These are phyloP conservation scores for Solanum microdontum DNA, from an alignment of 257 asterid species.

Conservation along the genomic window DNA sequence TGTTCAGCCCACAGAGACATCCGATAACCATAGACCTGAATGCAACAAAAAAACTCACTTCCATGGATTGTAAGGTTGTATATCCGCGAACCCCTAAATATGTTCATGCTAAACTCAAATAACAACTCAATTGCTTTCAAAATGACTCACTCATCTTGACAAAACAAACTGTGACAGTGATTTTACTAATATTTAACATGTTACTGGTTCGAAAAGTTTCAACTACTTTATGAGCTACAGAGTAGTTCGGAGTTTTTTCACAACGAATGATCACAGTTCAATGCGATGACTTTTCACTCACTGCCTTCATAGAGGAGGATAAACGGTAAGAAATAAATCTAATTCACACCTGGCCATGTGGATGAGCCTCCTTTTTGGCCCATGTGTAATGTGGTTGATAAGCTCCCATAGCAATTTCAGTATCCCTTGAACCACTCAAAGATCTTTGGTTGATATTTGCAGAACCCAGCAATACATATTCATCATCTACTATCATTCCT, in stretches of 20 bases:
- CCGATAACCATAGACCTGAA: conserved; percentile 68
- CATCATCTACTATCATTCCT: conserved; percentile 81
- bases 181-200: background rate
- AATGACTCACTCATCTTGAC: background rate
- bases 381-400: conserved; percentile 73
- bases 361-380: conserved; percentile 40
- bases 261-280: background rate
- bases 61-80: background rate
- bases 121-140: background rate
- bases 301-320: background rate
- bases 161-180: background rate
- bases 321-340: background rate
- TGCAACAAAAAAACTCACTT: background rate
- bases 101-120: background rate
- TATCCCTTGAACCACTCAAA: conserved; percentile 83
- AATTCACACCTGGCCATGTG: conserved; percentile 55
- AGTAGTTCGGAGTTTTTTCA: background rate
- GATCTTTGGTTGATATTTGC: conserved; percentile 84
- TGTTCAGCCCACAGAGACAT: conserved; percentile 94
- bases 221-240: background rate
- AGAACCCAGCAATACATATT: conserved; percentile 65
- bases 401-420: conserved; percentile 90
- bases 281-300: background rate
- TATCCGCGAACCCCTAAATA: background rate
- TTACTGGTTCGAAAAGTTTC: background rate